A percentile compares a stretch with the other conserved stretches of the same genome.
Evolutionary conservation across 2,329 filamentous ascomycete species (phyloP).

Genomic region (Stagonosporopsis vannaccii): DNA sequence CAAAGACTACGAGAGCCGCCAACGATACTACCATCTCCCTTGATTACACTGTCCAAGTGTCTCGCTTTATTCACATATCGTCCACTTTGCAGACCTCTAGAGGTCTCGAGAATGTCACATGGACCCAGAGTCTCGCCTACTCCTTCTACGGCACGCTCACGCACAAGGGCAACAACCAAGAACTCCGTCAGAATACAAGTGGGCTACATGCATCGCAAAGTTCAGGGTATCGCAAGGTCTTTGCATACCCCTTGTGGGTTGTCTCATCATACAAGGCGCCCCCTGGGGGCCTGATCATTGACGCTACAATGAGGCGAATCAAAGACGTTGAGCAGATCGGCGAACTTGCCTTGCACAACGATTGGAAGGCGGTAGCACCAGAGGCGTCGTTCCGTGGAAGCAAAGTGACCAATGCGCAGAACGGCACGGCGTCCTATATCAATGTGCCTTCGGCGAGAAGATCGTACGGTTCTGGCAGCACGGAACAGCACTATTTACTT

Average conservation of each 20-base stretch:
- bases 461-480: constrained; percentile 63
- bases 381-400: constrained; percentile 47
- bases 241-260: constrained; percentile 68
- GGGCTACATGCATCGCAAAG: constrained; percentile 55
- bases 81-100: constrained; percentile 61
- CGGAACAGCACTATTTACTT: constrained; percentile 65
- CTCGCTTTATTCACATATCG: constrained; percentile 62
- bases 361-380: constrained; percentile 63
- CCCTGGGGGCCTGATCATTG: constrained; percentile 54
- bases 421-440: constrained; percentile 66
- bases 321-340: constrained; percentile 58
- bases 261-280: constrained; percentile 59
- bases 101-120: constrained; percentile 54
- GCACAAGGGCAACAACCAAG: constrained; percentile 63
- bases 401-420: constrained; percentile 60
- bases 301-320: constrained; percentile 58
- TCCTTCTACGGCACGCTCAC: constrained; percentile 63
- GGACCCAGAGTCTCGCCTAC: constrained; percentile 67
- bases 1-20: constrained; percentile 53
- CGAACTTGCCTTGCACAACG: constrained; percentile 64
- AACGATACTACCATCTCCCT: constrained; percentile 68
- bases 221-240: constrained; percentile 52
- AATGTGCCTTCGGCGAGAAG: constrained; percentile 55
- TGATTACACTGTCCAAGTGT: constrained; percentile 64
- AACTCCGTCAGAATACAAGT: constrained; percentile 59